A percentile compares a stretch with the other conserved stretches of the same genome.
Evolutionary conservation across 1,284 basidiomycete genomes (phyloP).

Genomic region (Ceratobasidium sp.): DNA sequence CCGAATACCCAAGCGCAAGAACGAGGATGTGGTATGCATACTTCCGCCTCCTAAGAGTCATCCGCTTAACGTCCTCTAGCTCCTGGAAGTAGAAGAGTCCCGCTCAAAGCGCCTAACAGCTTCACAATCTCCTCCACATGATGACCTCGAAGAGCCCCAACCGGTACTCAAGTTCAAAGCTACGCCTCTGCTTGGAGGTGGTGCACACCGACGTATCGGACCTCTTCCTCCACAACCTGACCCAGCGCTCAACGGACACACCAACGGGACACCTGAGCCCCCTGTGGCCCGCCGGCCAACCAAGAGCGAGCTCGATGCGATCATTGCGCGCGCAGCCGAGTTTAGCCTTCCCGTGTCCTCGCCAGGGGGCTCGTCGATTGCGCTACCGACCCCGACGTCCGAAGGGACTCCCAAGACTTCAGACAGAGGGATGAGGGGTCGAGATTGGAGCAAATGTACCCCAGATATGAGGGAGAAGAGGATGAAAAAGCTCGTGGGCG

Average conservation of each 20-base stretch:
- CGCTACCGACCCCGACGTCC: conserved; percentile 37
- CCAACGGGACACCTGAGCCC: conserved; percentile 18
- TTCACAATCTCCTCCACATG: conserved; percentile 38
- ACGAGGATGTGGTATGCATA: conserved; percentile 41
- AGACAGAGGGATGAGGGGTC: conserved; percentile 45
- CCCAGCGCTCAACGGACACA: conserved; percentile 8
- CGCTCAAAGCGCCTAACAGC: conserved; percentile 28
- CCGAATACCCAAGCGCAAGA: conserved; percentile 80
- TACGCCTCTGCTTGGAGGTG: conserved; percentile 29
- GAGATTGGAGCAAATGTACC: conserved; percentile 62
- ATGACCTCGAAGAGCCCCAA: conserved; percentile 44
- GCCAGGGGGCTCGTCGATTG: conserved; percentile 4
- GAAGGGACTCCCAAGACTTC: conserved; percentile 52
- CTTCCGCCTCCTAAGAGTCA: background rate
- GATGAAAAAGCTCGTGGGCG: conserved; percentile 82
- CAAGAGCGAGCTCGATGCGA: conserved; percentile 49
- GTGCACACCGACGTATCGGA: conserved; percentile 34
- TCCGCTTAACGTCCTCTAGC: background rate
- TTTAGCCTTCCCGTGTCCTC: conserved; percentile 43
- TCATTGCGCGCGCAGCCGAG: conserved; percentile 47
- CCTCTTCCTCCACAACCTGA: conserved; percentile 41
- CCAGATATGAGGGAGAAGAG: conserved; percentile 75
- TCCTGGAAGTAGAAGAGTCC: conserved; percentile 30
- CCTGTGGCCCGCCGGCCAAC: conserved; percentile 39
- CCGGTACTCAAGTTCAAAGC: conserved; percentile 30